Evolutionary conservation across 371 early-diverging fungal species (phyloP).

Genomic region (Lichtheimia corymbifera): DNA sequence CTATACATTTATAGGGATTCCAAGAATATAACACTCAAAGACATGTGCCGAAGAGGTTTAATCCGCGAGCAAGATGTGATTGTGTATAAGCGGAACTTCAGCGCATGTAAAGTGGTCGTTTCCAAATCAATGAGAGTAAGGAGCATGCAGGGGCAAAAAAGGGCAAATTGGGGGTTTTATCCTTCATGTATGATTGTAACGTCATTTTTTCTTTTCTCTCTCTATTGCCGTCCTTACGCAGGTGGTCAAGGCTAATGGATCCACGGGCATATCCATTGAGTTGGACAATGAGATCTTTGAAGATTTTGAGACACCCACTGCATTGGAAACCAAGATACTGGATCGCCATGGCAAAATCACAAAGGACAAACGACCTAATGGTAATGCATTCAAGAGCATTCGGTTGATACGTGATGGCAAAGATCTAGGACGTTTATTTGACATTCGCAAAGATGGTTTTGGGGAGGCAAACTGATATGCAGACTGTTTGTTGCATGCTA

Average conservation of each 20-base stretch:
- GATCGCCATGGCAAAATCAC: constrained; percentile 51
- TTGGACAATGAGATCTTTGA: constrained; percentile 45
- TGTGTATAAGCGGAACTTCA: constrained; percentile 55
- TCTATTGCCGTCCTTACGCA: constrained; percentile 7
- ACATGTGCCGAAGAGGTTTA: constrained; percentile 53
- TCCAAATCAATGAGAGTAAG: constrained; percentile 50
- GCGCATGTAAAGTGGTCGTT: constrained; percentile 51
- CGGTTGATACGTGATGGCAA: constrained; percentile 43
- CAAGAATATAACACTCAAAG: constrained; percentile 50
- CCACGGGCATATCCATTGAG: constrained; percentile 46
- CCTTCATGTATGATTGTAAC: background rate
- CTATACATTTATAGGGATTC: constrained; percentile 34
- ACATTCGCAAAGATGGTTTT: constrained; percentile 52
- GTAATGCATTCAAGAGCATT: constrained; percentile 56
- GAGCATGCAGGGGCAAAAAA: constrained; percentile 8
- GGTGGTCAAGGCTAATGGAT: constrained; percentile 50
- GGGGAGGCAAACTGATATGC: constrained; percentile 46
- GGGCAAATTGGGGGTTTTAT: background rate
- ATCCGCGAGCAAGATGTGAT: constrained; percentile 50
- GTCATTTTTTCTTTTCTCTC: background rate
- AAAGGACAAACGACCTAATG: constrained; percentile 53
- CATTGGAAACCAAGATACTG: constrained; percentile 54
- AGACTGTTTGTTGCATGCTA: constrained; percentile 12
- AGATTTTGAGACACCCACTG: constrained; percentile 56
- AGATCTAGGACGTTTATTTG: constrained; percentile 52